A percentile compares a stretch with the other conserved stretches of the same genome.
Evolutionary conservation across 345 rosid species (phyloP).

Genomic region (Aquilaria yunnanensis): DNA sequence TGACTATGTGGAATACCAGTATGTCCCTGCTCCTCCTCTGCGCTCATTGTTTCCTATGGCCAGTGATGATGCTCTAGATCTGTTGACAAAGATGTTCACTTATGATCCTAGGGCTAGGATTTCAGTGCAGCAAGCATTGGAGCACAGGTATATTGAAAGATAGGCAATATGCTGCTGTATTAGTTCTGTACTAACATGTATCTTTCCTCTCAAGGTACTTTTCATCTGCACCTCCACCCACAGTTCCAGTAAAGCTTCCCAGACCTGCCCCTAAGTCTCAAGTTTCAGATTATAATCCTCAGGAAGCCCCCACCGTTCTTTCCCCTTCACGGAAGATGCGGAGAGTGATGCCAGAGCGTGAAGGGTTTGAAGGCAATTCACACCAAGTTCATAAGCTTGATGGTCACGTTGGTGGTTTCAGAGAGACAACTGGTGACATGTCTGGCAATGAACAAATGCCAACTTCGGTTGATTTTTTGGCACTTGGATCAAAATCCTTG

Average conservation of each 20-base stretch:
- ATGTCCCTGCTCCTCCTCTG: conserved; percentile 34
- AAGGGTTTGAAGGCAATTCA: too few species aligned
- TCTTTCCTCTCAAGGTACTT: conserved; percentile 20
- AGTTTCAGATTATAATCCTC: conserved; percentile 20
- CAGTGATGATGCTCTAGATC: conserved; percentile 51
- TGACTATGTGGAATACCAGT: conserved; percentile 46
- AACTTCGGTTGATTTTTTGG: conserved; percentile 76
- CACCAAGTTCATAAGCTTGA: too few species aligned
- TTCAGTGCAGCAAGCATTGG: conserved; percentile 50
- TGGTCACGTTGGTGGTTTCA: too few species aligned
- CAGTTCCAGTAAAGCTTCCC: conserved; percentile 35
- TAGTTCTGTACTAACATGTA: background rate
- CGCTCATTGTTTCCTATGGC: conserved; percentile 51
- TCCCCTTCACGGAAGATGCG: conserved; percentile 41
- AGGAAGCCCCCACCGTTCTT: conserved; percentile 22
- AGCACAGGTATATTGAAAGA: conserved; percentile 32
- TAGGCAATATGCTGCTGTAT: background rate
- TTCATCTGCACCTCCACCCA: conserved; percentile 34
- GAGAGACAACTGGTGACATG: too few species aligned
- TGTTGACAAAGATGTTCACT: conserved; percentile 44
- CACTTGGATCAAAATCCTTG: conserved; percentile 60
- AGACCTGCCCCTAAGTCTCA: conserved; percentile 31
- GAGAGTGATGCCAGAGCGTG: conserved; percentile 22
- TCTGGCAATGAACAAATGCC: conserved; percentile 57
- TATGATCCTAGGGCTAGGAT: conserved; percentile 49